Conservation (phyloP, 495 filamentous ascomycete species). For the Penicillium flavigenum region DNA sequence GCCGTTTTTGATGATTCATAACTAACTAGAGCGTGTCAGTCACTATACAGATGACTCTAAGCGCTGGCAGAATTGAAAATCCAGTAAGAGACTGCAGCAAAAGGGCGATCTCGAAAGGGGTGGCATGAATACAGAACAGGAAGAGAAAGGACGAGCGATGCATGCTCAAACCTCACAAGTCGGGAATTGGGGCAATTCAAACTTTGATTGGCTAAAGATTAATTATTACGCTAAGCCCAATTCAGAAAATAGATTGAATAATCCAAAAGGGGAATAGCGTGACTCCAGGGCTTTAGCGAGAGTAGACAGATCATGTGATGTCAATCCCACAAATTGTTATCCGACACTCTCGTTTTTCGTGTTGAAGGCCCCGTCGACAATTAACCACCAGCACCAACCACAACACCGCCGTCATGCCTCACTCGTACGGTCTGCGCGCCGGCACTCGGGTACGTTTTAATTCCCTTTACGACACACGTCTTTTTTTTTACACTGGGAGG, state of each 20-base stretch:
- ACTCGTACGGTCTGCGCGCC: constrained; percentile 89
- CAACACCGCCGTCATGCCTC: constrained; percentile 77
- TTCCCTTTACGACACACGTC: constrained; percentile 7
- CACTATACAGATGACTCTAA: not conserved
- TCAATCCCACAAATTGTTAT: constrained; percentile 10
- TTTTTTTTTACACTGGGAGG: constrained; percentile 1
- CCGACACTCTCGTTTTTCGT: constrained; percentile 15
- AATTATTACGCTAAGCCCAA: not conserved
- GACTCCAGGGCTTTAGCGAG: constrained; percentile 1
- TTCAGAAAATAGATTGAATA: not conserved
- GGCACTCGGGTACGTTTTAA: constrained; percentile 75
- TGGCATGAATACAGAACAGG: not conserved
- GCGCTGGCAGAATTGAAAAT: not conserved
- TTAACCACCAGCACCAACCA: constrained; percentile 45
- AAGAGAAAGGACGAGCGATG: not conserved
- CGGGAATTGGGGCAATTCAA: not conserved
- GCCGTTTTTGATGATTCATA: not conserved
- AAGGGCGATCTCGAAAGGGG: not conserved
- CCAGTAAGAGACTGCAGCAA: not conserved
- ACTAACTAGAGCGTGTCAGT: not conserved
- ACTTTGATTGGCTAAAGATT: not conserved
- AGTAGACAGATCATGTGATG: constrained; percentile 1
- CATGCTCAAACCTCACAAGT: not conserved
- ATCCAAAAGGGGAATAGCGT: not conserved
- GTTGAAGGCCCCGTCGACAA: constrained; percentile 40